phyloP scores from a whole-genome alignment of 2,329 filamentous ascomycete species.

The Fusarium sambucinum region DNA sequence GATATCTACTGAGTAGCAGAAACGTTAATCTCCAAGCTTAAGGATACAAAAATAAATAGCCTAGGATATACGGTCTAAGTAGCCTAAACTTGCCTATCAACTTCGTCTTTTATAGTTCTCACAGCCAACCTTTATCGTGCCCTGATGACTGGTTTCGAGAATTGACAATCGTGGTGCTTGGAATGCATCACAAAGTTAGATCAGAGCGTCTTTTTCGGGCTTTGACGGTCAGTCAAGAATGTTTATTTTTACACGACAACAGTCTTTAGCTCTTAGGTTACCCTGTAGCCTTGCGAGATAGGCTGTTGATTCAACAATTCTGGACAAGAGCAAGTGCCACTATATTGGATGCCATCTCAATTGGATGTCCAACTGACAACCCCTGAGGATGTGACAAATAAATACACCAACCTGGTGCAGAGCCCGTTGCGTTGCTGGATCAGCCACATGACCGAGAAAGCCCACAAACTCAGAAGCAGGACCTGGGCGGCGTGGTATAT shows the following conservation, averaged over 20 bases:
- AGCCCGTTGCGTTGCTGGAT: not conserved
- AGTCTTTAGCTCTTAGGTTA: not conserved
- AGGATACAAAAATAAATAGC: no score
- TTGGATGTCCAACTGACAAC: no score
- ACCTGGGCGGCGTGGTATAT: not conserved
- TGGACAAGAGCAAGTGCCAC: not conserved
- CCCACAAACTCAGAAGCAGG: not conserved
- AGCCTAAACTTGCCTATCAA: no score
- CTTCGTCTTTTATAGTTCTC: no score
- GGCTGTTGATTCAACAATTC: no score
- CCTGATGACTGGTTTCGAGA: no score
- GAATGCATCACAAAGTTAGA: slow-evolving; percentile 33
- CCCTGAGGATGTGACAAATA: not conserved
- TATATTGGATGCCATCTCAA: not conserved
- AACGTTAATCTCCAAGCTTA: no score
- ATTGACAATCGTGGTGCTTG: slow-evolving; percentile 1
- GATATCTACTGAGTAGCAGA: no score
- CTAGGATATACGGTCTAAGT: no score
- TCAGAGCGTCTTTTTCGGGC: not conserved
- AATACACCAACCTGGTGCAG: not conserved
- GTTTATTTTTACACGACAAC: not conserved
- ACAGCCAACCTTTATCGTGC: no score
- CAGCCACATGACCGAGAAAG: not conserved
- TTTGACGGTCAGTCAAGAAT: not conserved
- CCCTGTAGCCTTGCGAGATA: not conserved